phyloP scores from a whole-genome alignment of 768 basidiomycete species.

The Auriscalpium microsporum region DNA sequence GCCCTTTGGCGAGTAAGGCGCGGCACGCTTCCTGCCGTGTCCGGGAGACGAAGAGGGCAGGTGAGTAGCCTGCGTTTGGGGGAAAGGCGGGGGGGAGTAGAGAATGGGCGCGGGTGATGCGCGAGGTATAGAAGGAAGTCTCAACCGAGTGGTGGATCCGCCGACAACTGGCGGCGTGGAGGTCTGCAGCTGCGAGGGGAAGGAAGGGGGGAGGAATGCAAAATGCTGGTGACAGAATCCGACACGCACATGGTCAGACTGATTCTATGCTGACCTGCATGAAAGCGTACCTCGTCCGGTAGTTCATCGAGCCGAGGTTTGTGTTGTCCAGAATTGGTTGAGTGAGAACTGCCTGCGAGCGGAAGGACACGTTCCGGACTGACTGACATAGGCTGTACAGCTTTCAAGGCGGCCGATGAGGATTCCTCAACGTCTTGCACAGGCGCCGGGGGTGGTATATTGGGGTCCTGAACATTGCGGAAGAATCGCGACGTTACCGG shows the following conservation, averaged over 20 bases:
- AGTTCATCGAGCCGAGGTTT: not conserved
- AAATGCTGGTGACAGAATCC: not conserved
- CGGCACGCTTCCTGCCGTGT: not conserved
- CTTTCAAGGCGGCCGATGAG: too few species aligned
- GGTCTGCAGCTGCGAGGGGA: slow-evolving; percentile 10
- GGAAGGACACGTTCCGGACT: not conserved
- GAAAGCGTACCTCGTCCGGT: not conserved
- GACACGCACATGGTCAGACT: too few species aligned
- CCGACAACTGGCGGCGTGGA: slow-evolving; percentile 4
- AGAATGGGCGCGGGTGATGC: not conserved
- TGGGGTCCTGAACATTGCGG: not conserved
- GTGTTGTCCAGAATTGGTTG: too few species aligned
- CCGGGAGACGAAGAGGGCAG: not conserved
- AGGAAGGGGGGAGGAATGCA: slow-evolving; percentile 12
- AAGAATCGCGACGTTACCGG: not conserved
- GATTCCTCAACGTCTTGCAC: not conserved
- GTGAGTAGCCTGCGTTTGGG: slow-evolving; percentile 1
- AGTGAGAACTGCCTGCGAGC: not conserved
- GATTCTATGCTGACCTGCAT: not conserved
- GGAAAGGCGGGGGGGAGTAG: slow-evolving; percentile 4
- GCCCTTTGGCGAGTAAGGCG: not conserved
- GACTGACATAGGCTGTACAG: not conserved
- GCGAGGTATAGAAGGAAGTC: slow-evolving; percentile 3
- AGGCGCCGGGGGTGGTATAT: not conserved
- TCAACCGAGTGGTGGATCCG: slow-evolving; percentile 2